Conservation (phyloP, 305 asterid genomes). For the Fraxinus velutina region DNA sequence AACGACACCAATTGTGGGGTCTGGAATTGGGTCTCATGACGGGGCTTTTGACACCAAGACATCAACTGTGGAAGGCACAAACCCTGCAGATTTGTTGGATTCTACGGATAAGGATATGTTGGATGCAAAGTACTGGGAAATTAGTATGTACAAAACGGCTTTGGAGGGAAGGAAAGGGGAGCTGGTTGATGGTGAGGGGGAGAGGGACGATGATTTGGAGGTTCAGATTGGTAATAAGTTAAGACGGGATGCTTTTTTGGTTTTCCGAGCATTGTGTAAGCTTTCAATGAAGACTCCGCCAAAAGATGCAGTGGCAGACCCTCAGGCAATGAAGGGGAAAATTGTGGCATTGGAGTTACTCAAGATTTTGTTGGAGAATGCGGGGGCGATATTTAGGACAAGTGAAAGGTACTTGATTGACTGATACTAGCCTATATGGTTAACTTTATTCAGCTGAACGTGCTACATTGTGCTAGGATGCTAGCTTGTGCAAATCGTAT, state of each 20-base stretch:
- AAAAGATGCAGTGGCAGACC: constrained; percentile 77
- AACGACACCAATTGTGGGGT: constrained; percentile 48
- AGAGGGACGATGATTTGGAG: constrained; percentile 87
- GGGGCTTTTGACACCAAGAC: constrained; percentile 97
- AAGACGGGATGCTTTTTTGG: constrained; percentile 91
- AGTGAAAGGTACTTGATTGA: constrained; percentile 65
- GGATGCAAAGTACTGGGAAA: constrained; percentile 99
- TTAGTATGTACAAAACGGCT: constrained; percentile 97
- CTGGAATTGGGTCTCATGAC: constrained; percentile 59
- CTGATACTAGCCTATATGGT: not conserved
- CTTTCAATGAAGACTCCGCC: constrained; percentile 99
- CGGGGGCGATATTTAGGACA: constrained; percentile 90
- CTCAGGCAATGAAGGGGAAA: constrained; percentile 94
- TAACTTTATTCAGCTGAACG: not conserved
- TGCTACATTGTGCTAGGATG: constrained; percentile 18
- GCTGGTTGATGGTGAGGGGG: constrained; percentile 75
- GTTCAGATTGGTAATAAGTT: constrained; percentile 94
- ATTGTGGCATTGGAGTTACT: constrained; percentile 93
- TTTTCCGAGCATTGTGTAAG: constrained; percentile 90
- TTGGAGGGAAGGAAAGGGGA: constrained; percentile 97
- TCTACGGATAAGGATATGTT: constrained; percentile 98
- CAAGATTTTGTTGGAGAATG: constrained; percentile 94
- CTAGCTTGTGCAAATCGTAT: not conserved
- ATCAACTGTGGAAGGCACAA: constrained; percentile 85
- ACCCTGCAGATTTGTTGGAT: constrained; percentile 96